Conservation (phyloP, 2,329 filamentous ascomycete genomes). For the Colletotrichum australisinense region DNA sequence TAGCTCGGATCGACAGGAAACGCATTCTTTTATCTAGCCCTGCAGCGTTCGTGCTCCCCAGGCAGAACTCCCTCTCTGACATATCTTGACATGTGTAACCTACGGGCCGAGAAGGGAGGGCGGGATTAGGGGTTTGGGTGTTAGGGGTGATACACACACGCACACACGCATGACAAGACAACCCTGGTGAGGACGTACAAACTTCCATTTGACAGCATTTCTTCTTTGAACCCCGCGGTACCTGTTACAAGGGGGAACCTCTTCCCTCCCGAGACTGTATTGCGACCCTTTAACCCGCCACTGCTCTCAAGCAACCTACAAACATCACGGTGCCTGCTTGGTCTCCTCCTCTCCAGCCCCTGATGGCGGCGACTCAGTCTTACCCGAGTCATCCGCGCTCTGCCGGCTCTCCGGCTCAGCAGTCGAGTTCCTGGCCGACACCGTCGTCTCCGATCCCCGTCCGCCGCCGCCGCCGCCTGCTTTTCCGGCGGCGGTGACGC, state of each 20-base stretch:
- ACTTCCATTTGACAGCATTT: not conserved
- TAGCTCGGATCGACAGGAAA: not conserved
- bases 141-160: too few relatives aligned
- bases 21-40: not conserved
- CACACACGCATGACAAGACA: not conserved
- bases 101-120: not conserved
- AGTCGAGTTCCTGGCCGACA: constrained; percentile 16
- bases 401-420: constrained; percentile 24
- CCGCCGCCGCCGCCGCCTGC: not conserved
- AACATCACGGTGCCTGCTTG: constrained; percentile 29
- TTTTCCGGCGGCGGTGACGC: constrained; percentile 34
- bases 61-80: not conserved
- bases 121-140: not conserved
- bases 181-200: not conserved
- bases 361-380: constrained; percentile 23
- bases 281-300: not conserved
- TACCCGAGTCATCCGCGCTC: constrained; percentile 23
- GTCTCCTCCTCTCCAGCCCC: constrained; percentile 24
- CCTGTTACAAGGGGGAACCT: not conserved
- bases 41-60: not conserved
- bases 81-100: not conserved
- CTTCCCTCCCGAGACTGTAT: not conserved
- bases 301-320: not conserved
- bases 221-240: not conserved
- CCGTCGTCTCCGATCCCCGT: constrained; percentile 29